These are phyloP conservation scores for Schrenkiella parvula DNA, from an alignment of 345 rosid genomes.

Conservation along the genomic window DNA sequence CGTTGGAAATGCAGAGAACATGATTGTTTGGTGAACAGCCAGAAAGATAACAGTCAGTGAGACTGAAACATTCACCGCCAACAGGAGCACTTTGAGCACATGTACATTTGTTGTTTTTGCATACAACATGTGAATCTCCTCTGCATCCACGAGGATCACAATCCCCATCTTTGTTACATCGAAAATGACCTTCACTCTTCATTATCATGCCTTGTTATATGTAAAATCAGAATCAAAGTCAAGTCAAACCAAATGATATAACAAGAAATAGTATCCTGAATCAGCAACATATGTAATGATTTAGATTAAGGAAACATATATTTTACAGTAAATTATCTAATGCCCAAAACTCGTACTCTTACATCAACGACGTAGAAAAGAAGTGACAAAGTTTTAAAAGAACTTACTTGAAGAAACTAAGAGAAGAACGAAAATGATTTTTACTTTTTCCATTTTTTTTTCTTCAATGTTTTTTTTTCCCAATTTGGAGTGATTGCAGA, in stretches of 20 bases:
- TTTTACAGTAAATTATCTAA: no score
- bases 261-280: no score
- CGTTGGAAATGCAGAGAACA: background rate
- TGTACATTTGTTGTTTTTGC: background rate
- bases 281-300: no score
- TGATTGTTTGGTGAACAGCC: background rate
- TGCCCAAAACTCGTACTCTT: background rate
- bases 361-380: background rate
- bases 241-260: background rate
- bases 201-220: background rate
- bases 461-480: no score
- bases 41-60: background rate
- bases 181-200: background rate
- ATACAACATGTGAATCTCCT: background rate
- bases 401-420: background rate
- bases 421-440: background rate
- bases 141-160: conserved; percentile 15
- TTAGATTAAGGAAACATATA: no score
- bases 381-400: background rate
- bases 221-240: background rate
- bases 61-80: background rate
- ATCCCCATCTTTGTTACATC: background rate
- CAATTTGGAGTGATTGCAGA: no score
- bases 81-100: background rate
- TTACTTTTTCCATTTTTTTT: no score